Conservation (phyloP, 1,139 yeast species). For the Lodderomyces theae region DNA sequence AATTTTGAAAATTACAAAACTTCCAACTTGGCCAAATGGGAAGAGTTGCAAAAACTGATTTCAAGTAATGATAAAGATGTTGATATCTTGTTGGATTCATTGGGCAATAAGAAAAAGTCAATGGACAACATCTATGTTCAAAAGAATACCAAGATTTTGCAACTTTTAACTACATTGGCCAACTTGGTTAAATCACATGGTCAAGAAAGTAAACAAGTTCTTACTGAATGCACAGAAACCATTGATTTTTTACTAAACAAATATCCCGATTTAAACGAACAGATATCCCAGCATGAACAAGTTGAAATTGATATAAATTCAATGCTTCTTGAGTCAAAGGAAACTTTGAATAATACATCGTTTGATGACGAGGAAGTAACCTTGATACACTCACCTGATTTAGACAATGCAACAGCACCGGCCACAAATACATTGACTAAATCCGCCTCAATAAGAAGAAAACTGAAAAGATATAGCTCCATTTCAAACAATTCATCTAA, state of each 20-base stretch:
- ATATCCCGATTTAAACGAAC: slow-evolving; percentile 37
- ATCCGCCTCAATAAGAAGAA: neutral
- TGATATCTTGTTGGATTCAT: slow-evolving; percentile 41
- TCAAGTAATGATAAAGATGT: slow-evolving; percentile 44
- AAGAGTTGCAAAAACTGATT: slow-evolving; percentile 28
- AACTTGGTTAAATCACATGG: slow-evolving; percentile 49
- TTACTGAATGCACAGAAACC: slow-evolving; percentile 33
- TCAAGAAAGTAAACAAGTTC: slow-evolving; percentile 37
- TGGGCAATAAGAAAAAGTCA: slow-evolving; percentile 39
- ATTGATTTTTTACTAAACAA: slow-evolving; percentile 30
- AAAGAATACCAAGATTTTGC: slow-evolving; percentile 46
- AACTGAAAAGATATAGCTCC: neutral
- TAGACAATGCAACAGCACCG: slow-evolving; percentile 13
- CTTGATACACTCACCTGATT: slow-evolving; percentile 28
- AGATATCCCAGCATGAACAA: slow-evolving; percentile 27
- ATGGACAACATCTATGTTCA: slow-evolving; percentile 46
- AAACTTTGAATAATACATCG: slow-evolving; percentile 31
- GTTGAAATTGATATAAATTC: slow-evolving; percentile 34
- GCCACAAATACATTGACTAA: neutral
- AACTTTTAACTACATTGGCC: slow-evolving; percentile 44
- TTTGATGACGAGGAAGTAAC: slow-evolving; percentile 37
- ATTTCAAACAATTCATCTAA: neutral
- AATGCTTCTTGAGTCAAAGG: slow-evolving; percentile 34
- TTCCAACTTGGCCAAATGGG: slow-evolving; percentile 31
- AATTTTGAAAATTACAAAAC: slow-evolving; percentile 37